Evolutionary conservation across 2,329 filamentous ascomycete species (phyloP), one percentile per base, ranked within the genome.

Genomic region (Grosmannia penicillata): DNA sequence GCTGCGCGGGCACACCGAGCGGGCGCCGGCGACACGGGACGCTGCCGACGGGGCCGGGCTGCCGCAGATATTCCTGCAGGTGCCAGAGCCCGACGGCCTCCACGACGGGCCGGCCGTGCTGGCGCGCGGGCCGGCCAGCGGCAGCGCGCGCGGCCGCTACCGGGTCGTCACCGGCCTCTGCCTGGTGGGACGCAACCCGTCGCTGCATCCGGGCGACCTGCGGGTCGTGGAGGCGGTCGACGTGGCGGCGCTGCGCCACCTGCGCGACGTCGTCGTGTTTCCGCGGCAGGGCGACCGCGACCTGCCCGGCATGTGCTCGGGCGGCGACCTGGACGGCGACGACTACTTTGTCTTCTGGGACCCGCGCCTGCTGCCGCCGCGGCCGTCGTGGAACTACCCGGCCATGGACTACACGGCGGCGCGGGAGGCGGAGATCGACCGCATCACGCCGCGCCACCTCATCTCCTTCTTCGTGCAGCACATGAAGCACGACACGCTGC

Each of bases 311-410:
- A 96, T 96, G 89, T 86, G 91, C 46, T 94, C 91, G 4, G 91
- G 91, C 2, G 91, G 91, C 0, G 91, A 98, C 52, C 68, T 98
- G 0, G 91, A 98, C 52, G 91, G 91, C 0, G 91, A 98, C 50
- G 91, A 98, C 53, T 98, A 86, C 53, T 78, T 96, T 39, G 76
- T 96, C 6, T 80, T 95, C 33, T 98, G 91, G 89, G 87, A 98
- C 47, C 55, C 66, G 18, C 69, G 72, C 13, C 62, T 98, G 7
- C 63, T 93, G 21, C 84, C 84, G 0, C 37, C 38, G 36, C 35
- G 21, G 4, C 17, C 23, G 17, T 36, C 32, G 15, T 83, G 82
- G 73, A 83, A 91, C 47, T 64, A 72, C 25, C 60, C 69, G 1
- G 78, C 91, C 0, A 94, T 96, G 84, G 68, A 81, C 45, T 91